A percentile compares a stretch with the other conserved stretches of the same genome.
Conservation (phyloP, 2,329 filamentous ascomycete genomes). For the Aspergillus tubingensis region DNA sequence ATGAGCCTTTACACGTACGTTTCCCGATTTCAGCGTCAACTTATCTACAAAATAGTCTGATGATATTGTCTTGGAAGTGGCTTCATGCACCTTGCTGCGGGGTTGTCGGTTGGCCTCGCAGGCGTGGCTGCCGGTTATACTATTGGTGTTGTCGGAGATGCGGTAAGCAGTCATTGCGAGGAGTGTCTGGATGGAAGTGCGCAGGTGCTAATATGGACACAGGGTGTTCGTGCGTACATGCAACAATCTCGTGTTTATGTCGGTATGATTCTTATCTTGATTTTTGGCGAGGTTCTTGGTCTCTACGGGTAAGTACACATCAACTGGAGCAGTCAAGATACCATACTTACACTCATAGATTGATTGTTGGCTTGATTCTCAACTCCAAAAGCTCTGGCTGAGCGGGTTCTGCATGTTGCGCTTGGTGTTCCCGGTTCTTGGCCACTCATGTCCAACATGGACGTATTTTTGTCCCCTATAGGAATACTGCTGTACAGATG, state of each 20-base stretch:
- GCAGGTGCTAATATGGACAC: conserved; percentile 23
- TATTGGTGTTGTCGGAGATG: conserved; percentile 93
- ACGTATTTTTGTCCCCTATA: conserved; percentile 11
- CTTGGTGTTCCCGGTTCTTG: conserved; percentile 11
- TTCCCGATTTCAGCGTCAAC: background rate
- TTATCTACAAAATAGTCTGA: conserved; percentile 18
- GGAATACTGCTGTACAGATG: conserved; percentile 7
- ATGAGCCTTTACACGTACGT: conserved; percentile 84
- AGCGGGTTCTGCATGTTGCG: conserved; percentile 5
- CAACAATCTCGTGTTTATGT: conserved; percentile 94
- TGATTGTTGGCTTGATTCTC: conserved; percentile 90
- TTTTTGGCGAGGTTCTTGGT: conserved; percentile 96
- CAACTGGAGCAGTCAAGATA: background rate
- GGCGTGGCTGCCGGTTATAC: conserved; percentile 94
- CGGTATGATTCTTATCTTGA: conserved; percentile 96
- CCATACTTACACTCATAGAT: conserved; percentile 52
- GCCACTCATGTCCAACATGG: conserved; percentile 8
- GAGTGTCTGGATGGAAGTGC: background rate
- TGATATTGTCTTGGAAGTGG: conserved; percentile 55
- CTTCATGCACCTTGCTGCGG: conserved; percentile 91
- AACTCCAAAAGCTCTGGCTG: conserved; percentile 70
- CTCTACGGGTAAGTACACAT: conserved; percentile 78
- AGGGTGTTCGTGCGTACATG: conserved; percentile 92
- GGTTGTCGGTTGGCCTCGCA: conserved; percentile 86
- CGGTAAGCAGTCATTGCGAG: conserved; percentile 52